These are phyloP conservation scores for Plasmodium blacklocki DNA, from an alignment of 169 alveolate genomes.

Conservation along the genomic window DNA sequence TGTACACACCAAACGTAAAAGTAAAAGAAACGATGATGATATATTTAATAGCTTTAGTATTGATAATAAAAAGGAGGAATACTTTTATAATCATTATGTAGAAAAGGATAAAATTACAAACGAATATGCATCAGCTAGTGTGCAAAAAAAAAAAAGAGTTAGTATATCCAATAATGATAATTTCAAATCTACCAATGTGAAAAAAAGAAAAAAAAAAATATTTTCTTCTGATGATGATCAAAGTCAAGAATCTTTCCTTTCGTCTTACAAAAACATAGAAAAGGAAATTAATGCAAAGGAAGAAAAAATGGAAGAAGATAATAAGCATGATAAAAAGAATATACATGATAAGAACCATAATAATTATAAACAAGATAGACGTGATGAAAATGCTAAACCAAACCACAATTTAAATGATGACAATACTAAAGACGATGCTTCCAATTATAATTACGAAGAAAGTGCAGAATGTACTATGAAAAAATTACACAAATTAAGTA, in stretches of 20 bases:
- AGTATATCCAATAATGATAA: not conserved
- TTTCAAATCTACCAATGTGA: constrained; percentile 11
- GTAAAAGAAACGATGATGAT: not conserved
- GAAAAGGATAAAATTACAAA: constrained; percentile 1
- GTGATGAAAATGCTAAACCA: not conserved
- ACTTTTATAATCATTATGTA: not conserved
- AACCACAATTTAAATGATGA: not conserved
- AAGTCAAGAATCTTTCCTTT: constrained; percentile 1
- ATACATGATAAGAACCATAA: not conserved
- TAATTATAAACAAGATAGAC: not conserved
- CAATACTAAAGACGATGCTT: not conserved
- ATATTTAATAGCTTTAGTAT: not conserved
- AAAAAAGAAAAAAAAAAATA: constrained; percentile 69
- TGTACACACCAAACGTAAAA: constrained; percentile 1
- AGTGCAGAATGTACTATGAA: not conserved
- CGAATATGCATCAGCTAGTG: not conserved
- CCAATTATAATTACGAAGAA: not conserved
- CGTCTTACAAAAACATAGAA: constrained; percentile 33
- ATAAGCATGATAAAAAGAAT: not conserved
- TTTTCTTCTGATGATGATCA: constrained; percentile 52
- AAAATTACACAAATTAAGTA: not conserved
- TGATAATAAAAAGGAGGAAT: not conserved
- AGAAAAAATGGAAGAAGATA: constrained; percentile 36
- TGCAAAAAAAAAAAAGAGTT: constrained; percentile 20
- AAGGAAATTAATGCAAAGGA: constrained; percentile 8